Evolutionary conservation across 768 basidiomycete species (phyloP).

Genomic region (Termitomyces sp.): DNA sequence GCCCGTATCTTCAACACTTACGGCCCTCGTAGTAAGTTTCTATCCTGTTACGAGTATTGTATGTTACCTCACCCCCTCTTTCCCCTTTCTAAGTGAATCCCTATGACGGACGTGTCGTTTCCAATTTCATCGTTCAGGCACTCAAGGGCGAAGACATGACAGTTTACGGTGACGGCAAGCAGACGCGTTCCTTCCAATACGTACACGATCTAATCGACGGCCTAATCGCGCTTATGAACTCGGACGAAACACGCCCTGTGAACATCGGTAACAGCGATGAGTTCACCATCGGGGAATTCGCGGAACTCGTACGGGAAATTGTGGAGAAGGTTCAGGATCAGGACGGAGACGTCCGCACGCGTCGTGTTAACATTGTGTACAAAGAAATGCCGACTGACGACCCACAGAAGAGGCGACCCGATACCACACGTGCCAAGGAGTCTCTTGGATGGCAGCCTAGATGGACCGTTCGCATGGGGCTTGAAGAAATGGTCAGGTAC

Average conservation of each 20-base stretch:
- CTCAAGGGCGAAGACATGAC: conserved; percentile 96
- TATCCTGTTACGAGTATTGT: neutral
- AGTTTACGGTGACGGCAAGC: conserved; percentile 90
- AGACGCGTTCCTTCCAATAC: conserved; percentile 97
- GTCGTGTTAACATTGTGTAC: conserved; percentile 67
- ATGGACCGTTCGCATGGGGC: conserved; percentile 90
- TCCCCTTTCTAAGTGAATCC: conserved; percentile 72
- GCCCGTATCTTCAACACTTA: conserved; percentile 99
- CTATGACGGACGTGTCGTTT: conserved; percentile 94
- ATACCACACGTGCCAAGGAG: conserved; percentile 87
- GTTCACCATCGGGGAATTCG: conserved; percentile 94
- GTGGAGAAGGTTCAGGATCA: conserved; percentile 91
- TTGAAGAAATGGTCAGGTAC: conserved; percentile 94
- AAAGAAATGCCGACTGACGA: conserved; percentile 88
- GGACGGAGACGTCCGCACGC: conserved; percentile 53
- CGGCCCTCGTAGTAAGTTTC: conserved; percentile 69
- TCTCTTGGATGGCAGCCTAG: conserved; percentile 85
- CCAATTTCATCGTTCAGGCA: conserved; percentile 98
- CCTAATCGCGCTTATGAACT: conserved; percentile 92
- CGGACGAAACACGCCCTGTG: conserved; percentile 86
- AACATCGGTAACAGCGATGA: conserved; percentile 97
- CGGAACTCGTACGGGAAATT: conserved; percentile 85
- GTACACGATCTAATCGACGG: conserved; percentile 97
- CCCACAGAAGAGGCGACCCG: conserved; percentile 90
- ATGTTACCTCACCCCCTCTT: conserved; percentile 20